Evolutionary conservation across 331 rosid genomes (phyloP).

Genomic region (Pyracantha coccinea): DNA sequence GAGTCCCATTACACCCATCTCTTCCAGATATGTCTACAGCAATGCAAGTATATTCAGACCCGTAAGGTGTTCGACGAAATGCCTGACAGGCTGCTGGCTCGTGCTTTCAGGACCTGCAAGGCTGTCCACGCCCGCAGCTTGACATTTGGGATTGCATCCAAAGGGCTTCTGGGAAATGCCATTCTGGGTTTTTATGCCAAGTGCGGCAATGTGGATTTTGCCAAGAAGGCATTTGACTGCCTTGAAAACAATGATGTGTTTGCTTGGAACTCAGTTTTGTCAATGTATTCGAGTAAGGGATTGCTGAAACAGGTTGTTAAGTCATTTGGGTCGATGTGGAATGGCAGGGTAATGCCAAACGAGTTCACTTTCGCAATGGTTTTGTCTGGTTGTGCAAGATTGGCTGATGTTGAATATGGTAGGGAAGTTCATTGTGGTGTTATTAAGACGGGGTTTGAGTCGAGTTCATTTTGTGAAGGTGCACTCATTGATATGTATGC

Average conservation of each 20-base stretch:
- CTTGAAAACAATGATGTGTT: conserved; percentile 40
- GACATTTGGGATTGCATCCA: conserved; percentile 27
- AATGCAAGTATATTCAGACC: conserved; percentile 28
- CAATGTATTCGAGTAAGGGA: conserved; percentile 39
- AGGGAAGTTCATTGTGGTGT: conserved; percentile 42
- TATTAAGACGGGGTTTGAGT: conserved; percentile 42
- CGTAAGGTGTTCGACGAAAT: conserved; percentile 30
- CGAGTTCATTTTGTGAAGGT: conserved; percentile 35
- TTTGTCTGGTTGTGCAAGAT: conserved; percentile 49
- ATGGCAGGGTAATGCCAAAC: conserved; percentile 31
- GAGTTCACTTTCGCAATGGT: conserved; percentile 54
- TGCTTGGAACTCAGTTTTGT: conserved; percentile 61
- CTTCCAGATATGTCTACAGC: conserved; percentile 17
- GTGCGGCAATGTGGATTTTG: conserved; percentile 35
- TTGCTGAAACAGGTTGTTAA: conserved; percentile 21
- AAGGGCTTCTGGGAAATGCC: conserved; percentile 44
- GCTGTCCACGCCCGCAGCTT: conserved; percentile 37
- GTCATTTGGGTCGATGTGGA: conserved; percentile 30
- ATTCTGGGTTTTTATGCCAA: conserved; percentile 54
- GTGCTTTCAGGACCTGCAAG: conserved; percentile 26
- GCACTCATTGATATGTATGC: conserved; percentile 63
- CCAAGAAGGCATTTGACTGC: conserved; percentile 40
- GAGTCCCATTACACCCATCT: conserved; percentile 11
- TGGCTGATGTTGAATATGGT: conserved; percentile 35
- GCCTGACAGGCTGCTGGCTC: conserved; percentile 20